Conservation (phyloP, 2,329 filamentous ascomycete species). For the Ceratocystis diversiconidia region DNA sequence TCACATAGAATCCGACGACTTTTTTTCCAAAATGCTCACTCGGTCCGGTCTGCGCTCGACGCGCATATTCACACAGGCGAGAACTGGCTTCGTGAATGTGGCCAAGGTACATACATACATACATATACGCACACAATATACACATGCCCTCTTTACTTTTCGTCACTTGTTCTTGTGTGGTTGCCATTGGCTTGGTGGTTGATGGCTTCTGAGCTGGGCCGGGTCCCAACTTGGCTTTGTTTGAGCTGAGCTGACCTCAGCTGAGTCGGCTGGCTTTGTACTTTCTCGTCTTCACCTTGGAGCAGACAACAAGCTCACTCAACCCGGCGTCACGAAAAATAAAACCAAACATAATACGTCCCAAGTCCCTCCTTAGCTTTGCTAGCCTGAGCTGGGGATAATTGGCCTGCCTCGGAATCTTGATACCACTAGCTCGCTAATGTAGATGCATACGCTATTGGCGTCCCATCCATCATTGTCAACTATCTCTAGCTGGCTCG, state of each 20-base stretch:
- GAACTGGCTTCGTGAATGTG: conserved; percentile 57
- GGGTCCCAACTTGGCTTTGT: neutral
- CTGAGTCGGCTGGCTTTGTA: too few relatives aligned
- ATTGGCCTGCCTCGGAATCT: conserved; percentile 7
- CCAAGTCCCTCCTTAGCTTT: neutral
- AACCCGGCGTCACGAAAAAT: too few relatives aligned
- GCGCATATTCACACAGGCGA: conserved; percentile 68
- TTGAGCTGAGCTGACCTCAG: neutral
- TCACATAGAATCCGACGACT: conserved; percentile 20
- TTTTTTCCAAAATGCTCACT: conserved; percentile 65
- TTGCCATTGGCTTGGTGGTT: neutral
- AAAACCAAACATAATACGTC: too few relatives aligned
- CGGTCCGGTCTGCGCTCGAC: conserved; percentile 79
- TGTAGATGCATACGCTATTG: neutral
- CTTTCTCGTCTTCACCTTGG: neutral
- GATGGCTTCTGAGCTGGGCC: neutral
- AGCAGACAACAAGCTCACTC: too few relatives aligned
- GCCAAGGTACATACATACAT: conserved; percentile 50
- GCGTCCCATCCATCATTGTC: neutral
- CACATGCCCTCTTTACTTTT: neutral
- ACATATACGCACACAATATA: neutral
- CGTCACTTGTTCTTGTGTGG: neutral
- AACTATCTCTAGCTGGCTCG: too few relatives aligned
- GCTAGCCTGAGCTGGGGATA: neutral
- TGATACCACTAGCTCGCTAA: neutral